These are phyloP conservation scores for Fusarium sp. DNA, from an alignment of 2,329 filamentous ascomycete species.

Conservation along the genomic window DNA sequence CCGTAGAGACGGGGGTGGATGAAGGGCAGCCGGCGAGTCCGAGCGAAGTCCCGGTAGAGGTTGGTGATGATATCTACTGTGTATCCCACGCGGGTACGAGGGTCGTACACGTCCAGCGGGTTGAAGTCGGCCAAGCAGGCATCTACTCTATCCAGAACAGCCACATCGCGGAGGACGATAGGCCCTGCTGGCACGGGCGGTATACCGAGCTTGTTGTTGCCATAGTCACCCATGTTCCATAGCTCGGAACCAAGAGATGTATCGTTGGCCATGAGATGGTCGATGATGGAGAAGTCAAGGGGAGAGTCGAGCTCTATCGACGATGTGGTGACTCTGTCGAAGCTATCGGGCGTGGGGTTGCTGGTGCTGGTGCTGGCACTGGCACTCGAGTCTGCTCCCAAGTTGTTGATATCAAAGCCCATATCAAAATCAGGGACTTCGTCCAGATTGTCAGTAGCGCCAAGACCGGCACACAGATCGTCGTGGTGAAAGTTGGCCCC, in stretches of 20 bases:
- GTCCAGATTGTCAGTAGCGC: background rate
- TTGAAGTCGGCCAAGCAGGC: constrained; percentile 41
- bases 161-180: constrained; percentile 45
- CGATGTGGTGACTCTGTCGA: constrained; percentile 31
- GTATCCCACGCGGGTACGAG: constrained; percentile 48
- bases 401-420: constrained; percentile 48
- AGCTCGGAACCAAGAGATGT: constrained; percentile 33
- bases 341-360: constrained; percentile 43
- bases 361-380: background rate
- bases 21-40: constrained; percentile 51
- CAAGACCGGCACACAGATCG: constrained; percentile 19
- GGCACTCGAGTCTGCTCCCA: constrained; percentile 43
- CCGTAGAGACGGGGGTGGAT: constrained; percentile 56
- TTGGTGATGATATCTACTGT: constrained; percentile 46
- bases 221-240: constrained; percentile 42
- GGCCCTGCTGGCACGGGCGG: constrained; percentile 36
- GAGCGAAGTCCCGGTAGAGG: constrained; percentile 49
- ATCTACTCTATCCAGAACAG: constrained; percentile 36
- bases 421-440: constrained; percentile 50
- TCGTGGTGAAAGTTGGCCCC: constrained; percentile 36
- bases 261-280: constrained; percentile 45
- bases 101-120: constrained; percentile 49
- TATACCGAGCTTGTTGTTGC: constrained; percentile 45
- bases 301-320: constrained; percentile 41
- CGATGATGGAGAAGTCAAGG: constrained; percentile 49